Percentiles rank a stretch among this genome's conserved stretches.
Conservation (phyloP, 768 basidiomycete genomes). For the Collybia sordida region DNA sequence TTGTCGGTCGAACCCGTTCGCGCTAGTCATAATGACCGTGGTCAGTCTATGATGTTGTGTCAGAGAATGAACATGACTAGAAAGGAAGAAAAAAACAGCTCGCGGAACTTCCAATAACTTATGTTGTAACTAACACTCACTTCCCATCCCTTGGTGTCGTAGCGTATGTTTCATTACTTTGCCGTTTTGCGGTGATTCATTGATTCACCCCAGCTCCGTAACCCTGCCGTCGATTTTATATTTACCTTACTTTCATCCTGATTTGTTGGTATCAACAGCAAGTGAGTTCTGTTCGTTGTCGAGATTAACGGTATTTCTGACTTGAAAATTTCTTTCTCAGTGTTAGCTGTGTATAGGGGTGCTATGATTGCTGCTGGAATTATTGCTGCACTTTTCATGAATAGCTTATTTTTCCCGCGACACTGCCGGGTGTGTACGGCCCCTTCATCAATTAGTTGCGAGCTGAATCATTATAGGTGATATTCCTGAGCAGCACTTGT, state of each 20-base stretch:
- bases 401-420: conserved; percentile 44
- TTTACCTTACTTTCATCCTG: conserved; percentile 24
- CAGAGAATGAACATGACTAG: no score
- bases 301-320: not conserved
- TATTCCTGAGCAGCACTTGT: conserved; percentile 40
- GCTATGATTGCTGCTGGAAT: conserved; percentile 45
- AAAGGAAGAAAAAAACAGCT: conserved; percentile 20
- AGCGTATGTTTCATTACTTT: conserved; percentile 29
- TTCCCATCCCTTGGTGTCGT: conserved; percentile 42
- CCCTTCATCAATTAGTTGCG: not conserved
- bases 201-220: conserved; percentile 28
- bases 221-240: conserved; percentile 44
- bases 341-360: conserved; percentile 36
- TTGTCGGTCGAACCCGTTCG: conserved; percentile 40
- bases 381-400: conserved; percentile 41
- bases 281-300: conserved; percentile 17
- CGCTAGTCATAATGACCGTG: conserved; percentile 36
- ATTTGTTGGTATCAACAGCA: conserved; percentile 23
- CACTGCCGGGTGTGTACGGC: conserved; percentile 38
- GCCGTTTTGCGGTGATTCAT: not conserved
- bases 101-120: conserved; percentile 45
- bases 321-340: conserved; percentile 20
- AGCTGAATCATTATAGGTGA: conserved; percentile 22
- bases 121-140: conserved; percentile 38
- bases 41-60: conserved; percentile 19